A percentile compares a stretch with the other conserved stretches of the same genome.
Evolutionary conservation across 2,329 filamentous ascomycete species (phyloP).

Genomic region (Botrytis elliptica): DNA sequence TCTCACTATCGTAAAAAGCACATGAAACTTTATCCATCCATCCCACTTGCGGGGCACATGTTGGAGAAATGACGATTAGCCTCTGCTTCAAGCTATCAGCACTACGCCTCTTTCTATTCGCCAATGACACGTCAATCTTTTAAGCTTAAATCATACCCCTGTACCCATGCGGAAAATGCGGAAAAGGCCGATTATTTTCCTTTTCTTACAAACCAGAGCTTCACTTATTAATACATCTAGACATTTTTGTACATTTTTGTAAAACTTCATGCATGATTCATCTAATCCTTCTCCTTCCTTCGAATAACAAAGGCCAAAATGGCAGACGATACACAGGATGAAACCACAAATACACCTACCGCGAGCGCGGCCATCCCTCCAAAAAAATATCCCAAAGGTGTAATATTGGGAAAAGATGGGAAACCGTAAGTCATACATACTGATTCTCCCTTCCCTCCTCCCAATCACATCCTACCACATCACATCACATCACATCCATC

Average conservation of each 20-base stretch:
- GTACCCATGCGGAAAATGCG: neutral
- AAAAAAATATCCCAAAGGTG: slow-evolving; percentile 64
- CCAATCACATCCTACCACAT: neutral
- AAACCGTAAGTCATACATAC: slow-evolving; percentile 65
- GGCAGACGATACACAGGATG: slow-evolving; percentile 36
- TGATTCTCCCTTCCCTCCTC: neutral
- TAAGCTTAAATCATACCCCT: slow-evolving; percentile 16
- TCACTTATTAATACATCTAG: neutral
- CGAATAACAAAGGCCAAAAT: slow-evolving; percentile 25
- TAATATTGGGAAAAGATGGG: slow-evolving; percentile 75
- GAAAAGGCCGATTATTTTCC: slow-evolving; percentile 1
- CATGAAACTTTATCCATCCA: neutral
- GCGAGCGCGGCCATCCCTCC: slow-evolving; percentile 25
- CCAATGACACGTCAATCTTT: neutral
- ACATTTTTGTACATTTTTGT: neutral
- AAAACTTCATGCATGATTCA: neutral
- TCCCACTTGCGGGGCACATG: neutral
- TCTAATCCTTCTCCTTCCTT: neutral
- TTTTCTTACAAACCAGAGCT: slow-evolving; percentile 8
- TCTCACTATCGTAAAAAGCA: neutral
- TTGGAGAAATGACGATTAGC: neutral
- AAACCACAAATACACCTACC: slow-evolving; percentile 19
- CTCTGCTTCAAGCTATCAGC: neutral
- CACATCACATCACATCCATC: too few relatives aligned
- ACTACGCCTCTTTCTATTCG: neutral